Evolutionary conservation across 148 eudicot species (phyloP).

Genomic region (Arbutus unedo): DNA sequence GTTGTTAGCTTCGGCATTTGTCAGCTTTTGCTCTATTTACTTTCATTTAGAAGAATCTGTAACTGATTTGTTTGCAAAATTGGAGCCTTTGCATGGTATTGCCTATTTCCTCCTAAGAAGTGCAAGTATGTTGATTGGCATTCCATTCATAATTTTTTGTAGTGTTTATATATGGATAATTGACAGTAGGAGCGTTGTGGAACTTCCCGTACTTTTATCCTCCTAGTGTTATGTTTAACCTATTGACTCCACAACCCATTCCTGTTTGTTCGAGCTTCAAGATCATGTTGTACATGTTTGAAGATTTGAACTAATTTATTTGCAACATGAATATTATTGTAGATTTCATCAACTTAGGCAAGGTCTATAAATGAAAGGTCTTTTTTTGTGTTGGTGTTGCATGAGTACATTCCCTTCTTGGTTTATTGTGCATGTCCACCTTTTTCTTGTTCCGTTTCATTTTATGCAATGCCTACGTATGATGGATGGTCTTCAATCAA

Average conservation of each 20-base stretch:
- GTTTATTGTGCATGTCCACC: conserved; percentile 1
- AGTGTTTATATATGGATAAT: not conserved
- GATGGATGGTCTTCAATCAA: not conserved
- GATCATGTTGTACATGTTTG: not conserved
- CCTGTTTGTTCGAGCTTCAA: not conserved
- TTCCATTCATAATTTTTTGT: not conserved
- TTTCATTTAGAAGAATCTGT: not conserved
- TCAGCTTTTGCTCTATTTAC: not conserved
- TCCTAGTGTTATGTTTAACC: too few relatives aligned
- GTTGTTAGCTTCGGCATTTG: not conserved
- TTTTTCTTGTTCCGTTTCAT: not conserved
- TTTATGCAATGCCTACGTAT: not conserved
- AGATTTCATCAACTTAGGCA: conserved; percentile 5
- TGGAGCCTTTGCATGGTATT: not conserved
- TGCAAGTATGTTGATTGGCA: not conserved
- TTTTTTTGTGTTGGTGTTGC: not conserved
- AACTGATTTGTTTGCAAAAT: conserved; percentile 14
- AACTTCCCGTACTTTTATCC: too few relatives aligned
- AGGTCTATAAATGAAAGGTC: conserved; percentile 2
- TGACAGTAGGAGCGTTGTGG: not conserved
- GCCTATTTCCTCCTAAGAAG: not conserved
- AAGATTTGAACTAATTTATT: not conserved
- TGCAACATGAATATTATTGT: not conserved
- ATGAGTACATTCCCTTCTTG: not conserved
- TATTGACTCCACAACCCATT: not conserved